A percentile compares a stretch with the other conserved stretches of the same genome.
These are phyloP conservation scores for Decorospora gaudefroyi DNA, from an alignment of 2,329 filamentous ascomycete species.

Conservation along the genomic window DNA sequence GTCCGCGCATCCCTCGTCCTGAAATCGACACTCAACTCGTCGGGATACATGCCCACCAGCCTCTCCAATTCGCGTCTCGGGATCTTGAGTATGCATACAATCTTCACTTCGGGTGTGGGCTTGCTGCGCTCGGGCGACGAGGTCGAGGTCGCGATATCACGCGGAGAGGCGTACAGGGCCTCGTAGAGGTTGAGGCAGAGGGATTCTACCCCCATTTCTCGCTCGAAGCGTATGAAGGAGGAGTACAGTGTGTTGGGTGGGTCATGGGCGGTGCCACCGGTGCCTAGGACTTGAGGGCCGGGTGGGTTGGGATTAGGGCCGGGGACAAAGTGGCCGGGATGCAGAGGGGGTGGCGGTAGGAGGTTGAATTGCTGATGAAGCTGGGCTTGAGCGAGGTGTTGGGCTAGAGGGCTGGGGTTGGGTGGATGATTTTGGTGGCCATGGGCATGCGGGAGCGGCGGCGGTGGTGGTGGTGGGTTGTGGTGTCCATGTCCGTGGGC, in stretches of 20 bases:
- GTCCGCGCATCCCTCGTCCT: constrained; percentile 42
- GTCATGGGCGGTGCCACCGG: not conserved
- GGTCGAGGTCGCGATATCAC: too few relatives aligned
- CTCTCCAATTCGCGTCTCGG: constrained; percentile 52
- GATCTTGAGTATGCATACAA: constrained; percentile 45
- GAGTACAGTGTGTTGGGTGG: constrained; percentile 28
- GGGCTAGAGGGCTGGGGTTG: constrained; percentile 21
- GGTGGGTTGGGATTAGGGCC: not conserved
- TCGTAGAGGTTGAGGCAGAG: constrained; percentile 44
- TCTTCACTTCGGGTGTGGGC: constrained; percentile 34
- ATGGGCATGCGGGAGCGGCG: constrained; percentile 15
- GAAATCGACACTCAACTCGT: constrained; percentile 51
- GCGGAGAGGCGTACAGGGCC: constrained; percentile 17
- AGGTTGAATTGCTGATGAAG: constrained; percentile 1
- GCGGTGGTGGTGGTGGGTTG: constrained; percentile 1
- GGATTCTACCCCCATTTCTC: constrained; percentile 44
- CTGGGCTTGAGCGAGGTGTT: constrained; percentile 13
- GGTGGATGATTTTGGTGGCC: constrained; percentile 14
- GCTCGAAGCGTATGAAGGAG: constrained; percentile 44
- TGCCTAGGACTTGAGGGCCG: not conserved
- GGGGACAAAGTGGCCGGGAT: not conserved
- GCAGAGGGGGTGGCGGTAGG: constrained; percentile 2
- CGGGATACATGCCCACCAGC: constrained; percentile 58
- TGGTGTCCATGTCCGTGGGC: too few relatives aligned
- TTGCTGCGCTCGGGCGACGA: not conserved